Conservation (phyloP, 345 rosid genomes). For the Clausena lansium region DNA sequence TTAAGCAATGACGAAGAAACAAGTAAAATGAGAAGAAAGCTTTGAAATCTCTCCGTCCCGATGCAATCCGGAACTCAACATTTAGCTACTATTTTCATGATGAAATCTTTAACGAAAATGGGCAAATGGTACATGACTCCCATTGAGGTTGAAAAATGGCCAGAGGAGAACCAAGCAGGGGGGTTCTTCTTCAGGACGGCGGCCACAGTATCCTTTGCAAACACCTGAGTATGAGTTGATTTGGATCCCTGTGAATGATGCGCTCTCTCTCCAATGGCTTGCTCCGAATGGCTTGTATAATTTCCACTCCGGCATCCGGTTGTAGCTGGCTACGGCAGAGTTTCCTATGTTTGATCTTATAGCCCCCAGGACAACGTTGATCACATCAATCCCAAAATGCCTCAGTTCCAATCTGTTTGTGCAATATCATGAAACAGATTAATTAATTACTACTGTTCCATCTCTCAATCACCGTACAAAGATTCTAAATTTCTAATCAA, state of each 20-base stretch:
- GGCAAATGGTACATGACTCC: slow-evolving; percentile 69
- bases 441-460: too few species aligned
- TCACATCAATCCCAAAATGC: slow-evolving; percentile 75
- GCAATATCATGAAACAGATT: too few species aligned
- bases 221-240: slow-evolving; percentile 66
- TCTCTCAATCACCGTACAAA: too few species aligned
- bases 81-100: slow-evolving; percentile 27
- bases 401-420: slow-evolving; percentile 73
- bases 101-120: slow-evolving; percentile 49
- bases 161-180: slow-evolving; percentile 83
- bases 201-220: slow-evolving; percentile 65
- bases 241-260: slow-evolving; percentile 45
- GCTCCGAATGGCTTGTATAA: slow-evolving; percentile 71
- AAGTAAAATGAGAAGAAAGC: too few species aligned
- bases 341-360: slow-evolving; percentile 70
- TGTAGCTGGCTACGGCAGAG: slow-evolving; percentile 53
- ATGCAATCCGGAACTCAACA: not conserved
- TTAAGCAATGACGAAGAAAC: slow-evolving; percentile 12
- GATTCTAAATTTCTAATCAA: too few species aligned
- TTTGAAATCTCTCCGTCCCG: too few species aligned
- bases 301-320: slow-evolving; percentile 73
- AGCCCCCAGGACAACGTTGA: slow-evolving; percentile 77
- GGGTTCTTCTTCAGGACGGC: slow-evolving; percentile 57
- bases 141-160: slow-evolving; percentile 52
- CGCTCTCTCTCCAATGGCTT: slow-evolving; percentile 53